A percentile compares a stretch with the other conserved stretches of the same genome.
These are phyloP conservation scores for Pythium aphanidermatum DNA, from an alignment of 352 stramenopile genomes.

Conservation along the genomic window DNA sequence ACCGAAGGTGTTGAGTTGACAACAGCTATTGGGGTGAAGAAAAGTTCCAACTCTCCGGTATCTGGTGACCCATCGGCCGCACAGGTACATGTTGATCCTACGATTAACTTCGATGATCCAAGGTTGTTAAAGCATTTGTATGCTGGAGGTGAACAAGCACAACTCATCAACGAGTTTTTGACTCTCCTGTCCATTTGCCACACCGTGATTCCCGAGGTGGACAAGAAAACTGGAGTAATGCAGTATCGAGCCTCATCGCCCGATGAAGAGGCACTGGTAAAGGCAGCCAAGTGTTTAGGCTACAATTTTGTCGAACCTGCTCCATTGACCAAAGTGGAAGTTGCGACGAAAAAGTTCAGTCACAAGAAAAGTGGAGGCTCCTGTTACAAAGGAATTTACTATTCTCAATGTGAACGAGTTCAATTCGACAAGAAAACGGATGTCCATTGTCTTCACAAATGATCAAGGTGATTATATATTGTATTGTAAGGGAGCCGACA, in stretches of 20 bases:
- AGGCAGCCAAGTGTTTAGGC: conserved; percentile 49
- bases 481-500: conserved; percentile 82
- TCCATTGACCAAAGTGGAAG: conserved; percentile 42
- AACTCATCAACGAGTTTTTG: conserved; percentile 53
- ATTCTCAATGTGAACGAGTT: conserved; percentile 84
- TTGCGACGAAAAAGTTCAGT: conserved; percentile 31
- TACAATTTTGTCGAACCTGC: conserved; percentile 54
- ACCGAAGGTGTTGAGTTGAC: conserved; percentile 2
- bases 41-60: too few relatives aligned
- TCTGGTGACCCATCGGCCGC: conserved; percentile 24
- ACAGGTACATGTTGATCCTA: conserved; percentile 45
- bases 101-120: conserved; percentile 54
- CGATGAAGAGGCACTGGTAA: conserved; percentile 64
- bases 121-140: conserved; percentile 28
- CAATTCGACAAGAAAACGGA: conserved; percentile 94
- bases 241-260: conserved; percentile 49
- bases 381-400: conserved; percentile 26
- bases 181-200: conserved; percentile 53
- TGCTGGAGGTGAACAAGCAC: conserved; percentile 24
- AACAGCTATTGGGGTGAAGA: not conserved
- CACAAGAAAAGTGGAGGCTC: conserved; percentile 8
- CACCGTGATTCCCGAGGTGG: conserved; percentile 57
- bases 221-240: conserved; percentile 48
- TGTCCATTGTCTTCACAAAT: conserved; percentile 92
- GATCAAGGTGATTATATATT: conserved; percentile 39